Evolutionary conservation across 2,329 filamentous ascomycete genomes (phyloP).

Genomic region (Calycina herbarum): DNA sequence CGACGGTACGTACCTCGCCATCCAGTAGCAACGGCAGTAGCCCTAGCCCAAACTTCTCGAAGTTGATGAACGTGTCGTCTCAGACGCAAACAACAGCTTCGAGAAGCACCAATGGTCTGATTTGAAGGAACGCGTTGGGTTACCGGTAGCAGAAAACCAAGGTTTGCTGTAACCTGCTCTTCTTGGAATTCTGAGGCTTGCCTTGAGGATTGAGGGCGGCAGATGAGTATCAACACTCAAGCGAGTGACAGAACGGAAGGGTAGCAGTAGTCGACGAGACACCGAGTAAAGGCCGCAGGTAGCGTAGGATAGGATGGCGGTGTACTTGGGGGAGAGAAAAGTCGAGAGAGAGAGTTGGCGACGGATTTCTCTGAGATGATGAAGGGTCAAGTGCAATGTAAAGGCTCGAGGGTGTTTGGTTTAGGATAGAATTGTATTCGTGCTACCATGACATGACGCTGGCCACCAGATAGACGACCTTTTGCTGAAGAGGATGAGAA

Average conservation of each 20-base stretch:
- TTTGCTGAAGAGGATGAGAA: no score
- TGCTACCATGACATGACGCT: not conserved
- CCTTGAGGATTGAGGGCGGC: not conserved
- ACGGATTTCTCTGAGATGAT: not conserved
- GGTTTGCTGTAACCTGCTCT: not conserved
- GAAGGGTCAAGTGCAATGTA: not conserved
- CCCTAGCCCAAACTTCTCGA: not conserved
- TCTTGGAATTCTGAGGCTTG: not conserved
- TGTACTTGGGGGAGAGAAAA: not conserved
- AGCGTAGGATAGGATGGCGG: not conserved
- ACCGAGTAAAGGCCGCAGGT: not conserved
- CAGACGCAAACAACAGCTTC: not conserved
- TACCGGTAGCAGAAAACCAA: not conserved
- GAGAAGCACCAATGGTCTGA: not conserved
- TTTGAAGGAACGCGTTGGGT: not conserved
- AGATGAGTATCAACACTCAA: not conserved
- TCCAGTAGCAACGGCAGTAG: not conserved
- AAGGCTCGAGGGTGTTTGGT: not conserved
- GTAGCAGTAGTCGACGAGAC: not conserved
- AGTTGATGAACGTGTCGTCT: constrained; percentile 1
- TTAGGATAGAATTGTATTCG: not conserved
- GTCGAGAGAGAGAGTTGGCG: not conserved
- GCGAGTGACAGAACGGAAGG: not conserved
- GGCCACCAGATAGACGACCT: constrained; percentile 2
- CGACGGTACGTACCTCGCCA: not conserved